Conservation (phyloP, 2,329 filamentous ascomycete genomes). For the Onygenales sp. region DNA sequence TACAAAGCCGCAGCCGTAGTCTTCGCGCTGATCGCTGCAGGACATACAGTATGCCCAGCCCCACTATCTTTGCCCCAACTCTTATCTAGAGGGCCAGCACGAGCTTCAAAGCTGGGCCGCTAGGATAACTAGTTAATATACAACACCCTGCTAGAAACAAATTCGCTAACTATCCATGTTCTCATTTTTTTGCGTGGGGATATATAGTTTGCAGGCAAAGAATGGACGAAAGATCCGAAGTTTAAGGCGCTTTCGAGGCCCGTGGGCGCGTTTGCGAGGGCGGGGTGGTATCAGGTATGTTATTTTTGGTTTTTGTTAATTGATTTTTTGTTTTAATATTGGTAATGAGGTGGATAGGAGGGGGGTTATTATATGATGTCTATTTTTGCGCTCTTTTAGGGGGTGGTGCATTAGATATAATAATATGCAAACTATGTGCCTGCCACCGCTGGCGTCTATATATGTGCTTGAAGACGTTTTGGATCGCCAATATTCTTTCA, state of each 20-base stretch:
- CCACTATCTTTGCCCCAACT: background rate
- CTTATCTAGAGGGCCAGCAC: too few species aligned
- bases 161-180: background rate
- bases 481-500: too few species aligned
- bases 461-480: too few species aligned
- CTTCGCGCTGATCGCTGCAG: conserved; percentile 14
- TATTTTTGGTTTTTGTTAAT: background rate
- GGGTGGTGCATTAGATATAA: too few species aligned
- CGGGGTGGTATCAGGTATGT: conserved; percentile 21
- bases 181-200: background rate
- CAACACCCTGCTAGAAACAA: background rate
- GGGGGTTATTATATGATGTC: background rate
- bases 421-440: too few species aligned
- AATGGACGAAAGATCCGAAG: conserved; percentile 17
- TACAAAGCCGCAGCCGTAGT: conserved; percentile 9
- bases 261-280: conserved; percentile 10
- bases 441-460: too few species aligned
- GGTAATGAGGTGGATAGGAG: background rate
- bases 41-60: conserved; percentile 16
- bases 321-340: background rate
- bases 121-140: background rate
- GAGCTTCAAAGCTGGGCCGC: too few species aligned
- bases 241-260: conserved; percentile 14
- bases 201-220: conserved; percentile 12
- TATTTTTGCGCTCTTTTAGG: too few species aligned